Percentiles rank a stretch among this genome's conserved stretches.
Conservation (phyloP, 1,284 basidiomycete genomes). For the Ustilago bromivora region DNA sequence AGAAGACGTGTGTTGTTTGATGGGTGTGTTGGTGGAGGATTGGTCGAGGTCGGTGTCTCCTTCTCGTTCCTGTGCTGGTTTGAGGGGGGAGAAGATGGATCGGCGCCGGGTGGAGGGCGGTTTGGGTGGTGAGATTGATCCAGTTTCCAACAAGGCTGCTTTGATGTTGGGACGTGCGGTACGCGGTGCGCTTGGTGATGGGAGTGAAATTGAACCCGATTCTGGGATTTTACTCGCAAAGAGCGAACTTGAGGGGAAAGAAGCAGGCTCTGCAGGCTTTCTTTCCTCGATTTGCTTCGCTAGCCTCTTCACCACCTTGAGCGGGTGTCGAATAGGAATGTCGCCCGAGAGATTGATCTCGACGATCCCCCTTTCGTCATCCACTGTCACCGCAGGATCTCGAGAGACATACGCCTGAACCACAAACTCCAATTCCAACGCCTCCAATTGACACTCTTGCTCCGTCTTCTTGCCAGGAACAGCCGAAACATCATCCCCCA, state of each 20-base stretch:
- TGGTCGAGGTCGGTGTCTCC: conserved; percentile 46
- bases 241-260: conserved; percentile 9
- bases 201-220: conserved; percentile 27
- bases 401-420: conserved; percentile 40
- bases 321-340: conserved; percentile 43
- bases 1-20: conserved; percentile 24
- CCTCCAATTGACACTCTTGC: conserved; percentile 46
- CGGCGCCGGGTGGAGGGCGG: conserved; percentile 21
- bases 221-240: conserved; percentile 36
- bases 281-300: conserved; percentile 31
- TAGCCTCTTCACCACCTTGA: conserved; percentile 39
- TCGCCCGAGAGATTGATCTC: conserved; percentile 47
- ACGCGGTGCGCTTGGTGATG: conserved; percentile 33
- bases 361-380: conserved; percentile 39
- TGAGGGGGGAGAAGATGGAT: conserved; percentile 47
- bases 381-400: conserved; percentile 45
- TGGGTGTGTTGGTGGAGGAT: conserved; percentile 29
- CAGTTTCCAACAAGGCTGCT: neutral
- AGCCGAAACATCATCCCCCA: conserved; percentile 25
- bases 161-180: conserved; percentile 19
- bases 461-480: conserved; percentile 12
- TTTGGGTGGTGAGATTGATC: conserved; percentile 17
- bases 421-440: conserved; percentile 47
- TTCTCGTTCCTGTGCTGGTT: conserved; percentile 42
- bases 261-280: neutral